phyloP scores from a whole-genome alignment of 106 monocot genomes.

The Dioscorea zingiberensis region DNA sequence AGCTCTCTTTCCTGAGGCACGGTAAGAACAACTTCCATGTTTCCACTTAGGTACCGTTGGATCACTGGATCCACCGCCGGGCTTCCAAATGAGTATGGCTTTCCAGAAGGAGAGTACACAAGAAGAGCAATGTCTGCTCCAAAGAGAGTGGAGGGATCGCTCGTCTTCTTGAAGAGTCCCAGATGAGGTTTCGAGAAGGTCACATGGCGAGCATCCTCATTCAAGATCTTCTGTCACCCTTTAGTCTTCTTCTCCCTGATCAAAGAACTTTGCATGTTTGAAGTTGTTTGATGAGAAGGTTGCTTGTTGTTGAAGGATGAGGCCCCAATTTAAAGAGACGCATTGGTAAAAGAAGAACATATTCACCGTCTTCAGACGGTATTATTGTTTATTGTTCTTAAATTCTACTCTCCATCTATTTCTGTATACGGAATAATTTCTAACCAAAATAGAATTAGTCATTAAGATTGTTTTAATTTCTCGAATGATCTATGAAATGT shows the following conservation, averaged over 20 bases:
- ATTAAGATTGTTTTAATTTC: too few species aligned
- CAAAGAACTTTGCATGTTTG: too few species aligned
- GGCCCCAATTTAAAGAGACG: too few species aligned
- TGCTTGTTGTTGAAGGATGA: too few species aligned
- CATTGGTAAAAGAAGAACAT: too few species aligned
- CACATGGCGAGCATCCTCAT: slow-evolving; percentile 4
- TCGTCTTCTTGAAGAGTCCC: slow-evolving; percentile 11
- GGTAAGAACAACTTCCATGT: not conserved
- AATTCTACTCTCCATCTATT: too few species aligned
- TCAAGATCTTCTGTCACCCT: slow-evolving; percentile 10
- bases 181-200: slow-evolving; percentile 6
- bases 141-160: slow-evolving; percentile 17
- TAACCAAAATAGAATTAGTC: too few species aligned
- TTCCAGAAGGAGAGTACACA: slow-evolving; percentile 16
- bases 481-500: too few species aligned
- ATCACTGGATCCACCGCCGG: slow-evolving; percentile 2
- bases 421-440: too few species aligned
- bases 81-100: slow-evolving; percentile 12
- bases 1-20: not conserved
- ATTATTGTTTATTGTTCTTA: too few species aligned
- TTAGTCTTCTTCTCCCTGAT: not conserved
- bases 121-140: slow-evolving; percentile 6
- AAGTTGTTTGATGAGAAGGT: too few species aligned
- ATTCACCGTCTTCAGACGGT: too few species aligned
- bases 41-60: not conserved